A percentile compares a stretch with the other conserved stretches of the same genome.
These are phyloP conservation scores for Neohortaea acidophila DNA, from an alignment of 495 filamentous ascomycete species.

Conservation along the genomic window DNA sequence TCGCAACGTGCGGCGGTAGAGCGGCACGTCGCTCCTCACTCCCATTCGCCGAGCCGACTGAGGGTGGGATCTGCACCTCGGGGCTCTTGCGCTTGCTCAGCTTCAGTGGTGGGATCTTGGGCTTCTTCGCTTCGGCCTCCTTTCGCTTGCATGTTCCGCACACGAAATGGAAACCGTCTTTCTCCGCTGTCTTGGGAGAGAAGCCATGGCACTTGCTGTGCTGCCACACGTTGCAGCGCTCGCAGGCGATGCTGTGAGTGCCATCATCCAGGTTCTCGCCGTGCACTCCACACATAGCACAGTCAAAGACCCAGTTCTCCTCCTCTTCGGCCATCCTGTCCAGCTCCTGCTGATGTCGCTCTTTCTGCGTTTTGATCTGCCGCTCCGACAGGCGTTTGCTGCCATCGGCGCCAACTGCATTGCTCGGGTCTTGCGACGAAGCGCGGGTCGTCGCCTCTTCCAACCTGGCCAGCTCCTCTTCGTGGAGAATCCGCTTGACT, in stretches of 20 bases:
- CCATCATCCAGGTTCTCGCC: constrained; percentile 84
- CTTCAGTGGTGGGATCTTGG: constrained; percentile 57
- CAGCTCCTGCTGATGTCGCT: constrained; percentile 56
- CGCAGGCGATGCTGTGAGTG: constrained; percentile 84
- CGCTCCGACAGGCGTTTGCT: constrained; percentile 61
- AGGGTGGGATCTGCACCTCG: constrained; percentile 10
- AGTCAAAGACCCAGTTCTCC: constrained; percentile 90
- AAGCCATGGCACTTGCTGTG: constrained; percentile 84
- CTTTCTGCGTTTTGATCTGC: constrained; percentile 61
- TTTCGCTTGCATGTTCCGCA: constrained; percentile 62
- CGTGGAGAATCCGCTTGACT: constrained; percentile 59
- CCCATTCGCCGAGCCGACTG: constrained; percentile 18
- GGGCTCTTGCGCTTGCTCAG: constrained; percentile 29
- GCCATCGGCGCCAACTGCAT: constrained; percentile 43
- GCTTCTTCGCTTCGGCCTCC: constrained; percentile 45
- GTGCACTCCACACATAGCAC: constrained; percentile 68
- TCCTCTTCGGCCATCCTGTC: constrained; percentile 53
- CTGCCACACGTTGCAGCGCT: constrained; percentile 91
- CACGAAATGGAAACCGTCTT: constrained; percentile 78
- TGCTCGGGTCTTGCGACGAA: constrained; percentile 28
- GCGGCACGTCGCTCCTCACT: constrained; percentile 4
- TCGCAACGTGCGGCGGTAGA: constrained; percentile 9
- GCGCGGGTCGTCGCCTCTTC: constrained; percentile 35
- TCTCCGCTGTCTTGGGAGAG: constrained; percentile 56
- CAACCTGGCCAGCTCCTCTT: constrained; percentile 65